Conservation (phyloP, 805 yeast genomes). For the Zygosaccharomyces siamensis region DNA sequence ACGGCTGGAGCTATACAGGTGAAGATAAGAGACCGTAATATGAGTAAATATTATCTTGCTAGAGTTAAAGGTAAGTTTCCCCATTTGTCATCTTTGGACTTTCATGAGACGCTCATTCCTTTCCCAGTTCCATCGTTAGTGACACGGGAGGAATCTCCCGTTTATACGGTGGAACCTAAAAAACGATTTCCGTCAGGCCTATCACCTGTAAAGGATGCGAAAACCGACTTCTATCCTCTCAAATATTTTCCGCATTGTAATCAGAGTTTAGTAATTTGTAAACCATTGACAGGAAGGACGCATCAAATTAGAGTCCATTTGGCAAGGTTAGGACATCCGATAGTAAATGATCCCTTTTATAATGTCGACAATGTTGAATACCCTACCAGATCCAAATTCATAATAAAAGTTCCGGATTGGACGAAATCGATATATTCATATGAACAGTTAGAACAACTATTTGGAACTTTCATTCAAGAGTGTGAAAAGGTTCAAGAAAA, state of each 20-base stretch:
- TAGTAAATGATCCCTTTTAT: slow-evolving; percentile 81
- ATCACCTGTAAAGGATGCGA: slow-evolving; percentile 52
- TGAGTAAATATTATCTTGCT: slow-evolving; percentile 76
- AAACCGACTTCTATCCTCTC: slow-evolving; percentile 59
- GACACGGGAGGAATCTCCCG: slow-evolving; percentile 38
- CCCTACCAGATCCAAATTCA: slow-evolving; percentile 24
- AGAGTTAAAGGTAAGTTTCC: slow-evolving; percentile 85
- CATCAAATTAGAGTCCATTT: slow-evolving; percentile 94
- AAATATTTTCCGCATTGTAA: slow-evolving; percentile 50
- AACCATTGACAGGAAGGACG: slow-evolving; percentile 89
- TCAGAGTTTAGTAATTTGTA: slow-evolving; percentile 64
- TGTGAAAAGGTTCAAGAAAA: slow-evolving; percentile 37
- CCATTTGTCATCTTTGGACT: background rate
- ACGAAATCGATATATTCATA: slow-evolving; percentile 9
- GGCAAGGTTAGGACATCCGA: slow-evolving; percentile 79
- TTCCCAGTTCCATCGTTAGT: slow-evolving; percentile 11
- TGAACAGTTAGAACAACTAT: slow-evolving; percentile 11
- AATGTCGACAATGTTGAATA: slow-evolving; percentile 20
- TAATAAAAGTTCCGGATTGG: slow-evolving; percentile 20
- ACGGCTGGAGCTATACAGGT: slow-evolving; percentile 66
- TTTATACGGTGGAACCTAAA: slow-evolving; percentile 69
- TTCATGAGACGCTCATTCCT: slow-evolving; percentile 32
- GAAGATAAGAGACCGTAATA: slow-evolving; percentile 52
- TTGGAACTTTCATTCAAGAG: slow-evolving; percentile 22
- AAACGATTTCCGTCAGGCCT: slow-evolving; percentile 49